phyloP scores from a whole-genome alignment of 805 yeast genomes.

The Monosporozyma yasuniensis region DNA sequence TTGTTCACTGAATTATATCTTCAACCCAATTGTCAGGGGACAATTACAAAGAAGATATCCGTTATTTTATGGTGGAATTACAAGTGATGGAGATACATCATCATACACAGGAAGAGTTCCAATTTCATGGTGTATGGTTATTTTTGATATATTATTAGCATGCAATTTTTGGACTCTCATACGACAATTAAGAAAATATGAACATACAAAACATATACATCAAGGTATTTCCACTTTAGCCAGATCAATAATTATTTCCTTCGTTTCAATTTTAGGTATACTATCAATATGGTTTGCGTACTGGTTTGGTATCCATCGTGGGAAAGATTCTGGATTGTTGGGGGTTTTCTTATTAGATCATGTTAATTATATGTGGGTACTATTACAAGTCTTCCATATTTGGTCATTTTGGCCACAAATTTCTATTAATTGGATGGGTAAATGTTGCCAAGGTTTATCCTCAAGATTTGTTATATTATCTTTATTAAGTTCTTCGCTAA shows the following conservation, averaged over 20 bases:
- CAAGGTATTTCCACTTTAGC: conserved; percentile 31
- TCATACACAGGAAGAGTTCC: conserved; percentile 12
- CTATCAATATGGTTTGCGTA: conserved; percentile 3
- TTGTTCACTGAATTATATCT: conserved; percentile 19
- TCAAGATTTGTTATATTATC: conserved; percentile 15
- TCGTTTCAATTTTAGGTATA: conserved; percentile 6
- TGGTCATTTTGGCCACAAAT: conserved; percentile 36
- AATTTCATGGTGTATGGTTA: conserved; percentile 15
- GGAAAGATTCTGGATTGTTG: conserved; percentile 16
- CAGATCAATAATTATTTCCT: conserved; percentile 1
- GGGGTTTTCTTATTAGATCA: conserved; percentile 35
- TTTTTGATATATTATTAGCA: conserved; percentile 13
- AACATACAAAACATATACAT: conserved; percentile 28
- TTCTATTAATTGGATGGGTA: conserved; percentile 33
- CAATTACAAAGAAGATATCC: conserved; percentile 32
- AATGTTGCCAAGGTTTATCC: conserved; percentile 26
- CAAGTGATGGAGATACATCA: background rate
- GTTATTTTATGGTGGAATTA: conserved; percentile 14
- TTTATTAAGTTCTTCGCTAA: conserved; percentile 3
- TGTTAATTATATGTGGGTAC: conserved; percentile 35
- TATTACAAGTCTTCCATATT: conserved; percentile 20
- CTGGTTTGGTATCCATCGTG: background rate
- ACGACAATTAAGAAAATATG: conserved; percentile 24
- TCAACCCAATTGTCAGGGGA: conserved; percentile 14
- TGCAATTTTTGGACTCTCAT: conserved; percentile 13